Conservation (phyloP, 129 eudicot genomes). For the Kitagawia praeruptora region DNA sequence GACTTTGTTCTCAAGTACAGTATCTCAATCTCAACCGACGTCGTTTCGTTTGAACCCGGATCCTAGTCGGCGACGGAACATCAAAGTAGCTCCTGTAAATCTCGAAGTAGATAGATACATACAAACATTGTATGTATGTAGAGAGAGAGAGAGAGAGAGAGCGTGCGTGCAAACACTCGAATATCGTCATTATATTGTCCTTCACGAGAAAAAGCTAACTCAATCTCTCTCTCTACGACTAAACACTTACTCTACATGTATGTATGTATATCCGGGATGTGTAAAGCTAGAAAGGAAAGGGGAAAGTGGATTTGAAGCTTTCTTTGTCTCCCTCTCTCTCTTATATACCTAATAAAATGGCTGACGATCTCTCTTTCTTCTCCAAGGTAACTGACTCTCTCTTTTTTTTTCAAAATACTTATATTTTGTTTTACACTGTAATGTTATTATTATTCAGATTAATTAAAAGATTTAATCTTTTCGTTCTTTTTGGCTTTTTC, state of each 20-base stretch:
- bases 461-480: background rate
- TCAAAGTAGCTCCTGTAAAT: background rate
- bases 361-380: constrained; percentile 41
- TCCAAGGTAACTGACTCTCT: constrained; percentile 33
- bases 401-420: background rate
- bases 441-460: background rate
- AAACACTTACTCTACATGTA: background rate
- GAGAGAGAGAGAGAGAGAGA: too few species aligned
- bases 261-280: background rate
- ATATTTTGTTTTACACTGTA: background rate
- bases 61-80: background rate
- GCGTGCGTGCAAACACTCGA: background rate
- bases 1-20: too few species aligned
- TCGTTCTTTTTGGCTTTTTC: background rate
- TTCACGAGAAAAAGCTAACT: background rate
- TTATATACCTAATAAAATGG: constrained; percentile 29
- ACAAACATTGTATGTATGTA: background rate
- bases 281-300: constrained; percentile 35
- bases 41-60: too few species aligned
- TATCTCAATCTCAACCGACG: too few species aligned
- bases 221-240: background rate
- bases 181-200: background rate
- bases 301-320: constrained; percentile 22
- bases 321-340: constrained; percentile 14
- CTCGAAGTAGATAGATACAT: background rate